A percentile compares a stretch with the other conserved stretches of the same genome.
Conservation (phyloP, 2,329 filamentous ascomycete genomes). For the Penicillium olsonii region DNA sequence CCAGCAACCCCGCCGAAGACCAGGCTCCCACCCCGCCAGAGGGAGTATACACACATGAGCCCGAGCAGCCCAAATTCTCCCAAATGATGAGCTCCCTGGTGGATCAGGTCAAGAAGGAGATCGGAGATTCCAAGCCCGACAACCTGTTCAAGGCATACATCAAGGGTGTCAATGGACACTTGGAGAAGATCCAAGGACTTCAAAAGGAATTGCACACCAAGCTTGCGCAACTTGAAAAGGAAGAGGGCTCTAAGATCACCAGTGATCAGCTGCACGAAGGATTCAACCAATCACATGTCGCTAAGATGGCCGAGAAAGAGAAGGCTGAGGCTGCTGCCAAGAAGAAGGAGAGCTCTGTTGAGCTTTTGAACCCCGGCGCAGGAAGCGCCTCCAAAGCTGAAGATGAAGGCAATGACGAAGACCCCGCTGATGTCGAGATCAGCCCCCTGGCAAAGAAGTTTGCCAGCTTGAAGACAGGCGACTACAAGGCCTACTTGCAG, state of each 20-base stretch:
- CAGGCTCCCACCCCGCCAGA: constrained; percentile 74
- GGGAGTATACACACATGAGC: constrained; percentile 74
- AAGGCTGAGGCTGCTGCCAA: constrained; percentile 43
- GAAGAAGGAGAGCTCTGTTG: constrained; percentile 52
- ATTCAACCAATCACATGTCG: constrained; percentile 83
- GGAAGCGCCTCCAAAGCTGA: constrained; percentile 56
- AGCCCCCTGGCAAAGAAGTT: constrained; percentile 79
- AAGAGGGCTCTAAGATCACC: constrained; percentile 87
- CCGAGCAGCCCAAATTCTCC: constrained; percentile 80
- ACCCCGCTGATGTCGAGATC: constrained; percentile 74
- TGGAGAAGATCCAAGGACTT: constrained; percentile 73
- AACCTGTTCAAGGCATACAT: constrained; percentile 75
- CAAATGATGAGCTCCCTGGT: constrained; percentile 98
- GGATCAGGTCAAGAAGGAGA: constrained; percentile 85
- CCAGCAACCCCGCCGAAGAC: constrained; percentile 69
- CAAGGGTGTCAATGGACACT: constrained; percentile 73
- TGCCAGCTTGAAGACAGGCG: constrained; percentile 71
- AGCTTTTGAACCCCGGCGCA: constrained; percentile 72
- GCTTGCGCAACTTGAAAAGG: constrained; percentile 78
- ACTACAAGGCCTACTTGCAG: constrained; percentile 71
- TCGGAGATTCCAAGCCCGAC: constrained; percentile 71
- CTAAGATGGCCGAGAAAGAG: constrained; percentile 58
- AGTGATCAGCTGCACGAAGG: constrained; percentile 86
- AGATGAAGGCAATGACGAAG: constrained; percentile 52
- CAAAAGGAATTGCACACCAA: constrained; percentile 74